Percentiles rank a stretch among this genome's conserved stretches.
Evolutionary conservation across 2,329 filamentous ascomycete genomes (phyloP).

Genomic region (Fonsecaea nubica): DNA sequence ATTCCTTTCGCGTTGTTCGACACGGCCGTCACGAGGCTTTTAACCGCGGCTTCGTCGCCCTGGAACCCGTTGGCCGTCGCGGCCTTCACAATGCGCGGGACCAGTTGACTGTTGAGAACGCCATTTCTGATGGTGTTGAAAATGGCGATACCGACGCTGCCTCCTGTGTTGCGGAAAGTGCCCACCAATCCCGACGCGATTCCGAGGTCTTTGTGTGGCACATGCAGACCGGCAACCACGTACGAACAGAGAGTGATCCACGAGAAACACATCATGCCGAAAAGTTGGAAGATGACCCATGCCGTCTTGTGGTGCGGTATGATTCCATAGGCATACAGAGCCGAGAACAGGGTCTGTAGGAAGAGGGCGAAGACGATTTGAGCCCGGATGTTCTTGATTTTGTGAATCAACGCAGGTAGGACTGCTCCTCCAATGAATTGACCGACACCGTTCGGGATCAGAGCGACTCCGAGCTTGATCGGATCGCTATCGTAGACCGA

Average conservation of each 20-base stretch:
- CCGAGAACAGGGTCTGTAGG: slow-evolving; percentile 40
- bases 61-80: slow-evolving; percentile 48
- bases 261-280: slow-evolving; percentile 28
- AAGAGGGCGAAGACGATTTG: slow-evolving; percentile 34
- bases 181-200: slow-evolving; percentile 26
- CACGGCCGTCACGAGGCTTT: slow-evolving; percentile 46
- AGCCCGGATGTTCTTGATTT: slow-evolving; percentile 25
- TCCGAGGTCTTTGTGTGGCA: slow-evolving; percentile 24
- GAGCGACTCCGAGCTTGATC: slow-evolving; percentile 52
- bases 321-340: slow-evolving; percentile 28
- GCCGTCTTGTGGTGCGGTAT: slow-evolving; percentile 30
- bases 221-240: slow-evolving; percentile 23
- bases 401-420: slow-evolving; percentile 20
- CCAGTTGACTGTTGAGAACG: slow-evolving; percentile 9
- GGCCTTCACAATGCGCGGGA: slow-evolving; percentile 39
- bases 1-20: slow-evolving; percentile 40
- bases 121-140: slow-evolving; percentile 40
- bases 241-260: slow-evolving; percentile 26
- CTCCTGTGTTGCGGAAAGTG: slow-evolving; percentile 31
- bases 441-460: slow-evolving; percentile 29
- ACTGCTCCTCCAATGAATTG: slow-evolving; percentile 21
- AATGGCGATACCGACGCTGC: slow-evolving; percentile 40
- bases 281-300: slow-evolving; percentile 38
- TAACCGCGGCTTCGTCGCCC: slow-evolving; percentile 43
- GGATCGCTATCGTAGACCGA: slow-evolving; percentile 50